These are phyloP conservation scores for Choanephora cucurbitarum DNA, from an alignment of 371 early-diverging fungal genomes.

Conservation along the genomic window DNA sequence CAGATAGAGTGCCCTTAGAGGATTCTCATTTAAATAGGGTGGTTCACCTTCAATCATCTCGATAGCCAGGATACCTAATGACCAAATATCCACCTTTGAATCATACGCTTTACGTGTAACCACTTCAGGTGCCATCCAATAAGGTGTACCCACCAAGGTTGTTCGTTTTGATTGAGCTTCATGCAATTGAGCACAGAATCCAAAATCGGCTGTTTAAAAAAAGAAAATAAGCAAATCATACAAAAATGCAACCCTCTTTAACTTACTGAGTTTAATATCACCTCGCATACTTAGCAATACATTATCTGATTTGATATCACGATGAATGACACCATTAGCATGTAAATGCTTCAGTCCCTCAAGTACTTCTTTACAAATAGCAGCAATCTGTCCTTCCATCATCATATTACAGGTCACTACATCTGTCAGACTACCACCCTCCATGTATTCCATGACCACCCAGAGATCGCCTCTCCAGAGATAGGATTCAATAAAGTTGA, in stretches of 20 bases:
- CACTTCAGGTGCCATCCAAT: conserved; percentile 98
- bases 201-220: conserved; percentile 82
- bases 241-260: too few relatives aligned
- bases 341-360: conserved; percentile 93
- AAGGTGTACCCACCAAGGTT: conserved; percentile 93
- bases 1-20: conserved; percentile 81
- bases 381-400: conserved; percentile 95
- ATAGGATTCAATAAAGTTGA: conserved; percentile 95
- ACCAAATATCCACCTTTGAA: conserved; percentile 97
- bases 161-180: conserved; percentile 80
- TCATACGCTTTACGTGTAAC: conserved; percentile 93
- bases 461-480: conserved; percentile 87
- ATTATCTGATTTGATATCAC: conserved; percentile 99
- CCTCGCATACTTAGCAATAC: conserved; percentile 85
- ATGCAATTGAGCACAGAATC: conserved; percentile 92
- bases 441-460: conserved; percentile 98
- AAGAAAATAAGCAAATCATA: conserved; percentile 1
- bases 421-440: conserved; percentile 93
- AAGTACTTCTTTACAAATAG: conserved; percentile 88
- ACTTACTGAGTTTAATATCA: conserved; percentile 88
- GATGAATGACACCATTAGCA: conserved; percentile 92
- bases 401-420: conserved; percentile 91
- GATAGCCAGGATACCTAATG: conserved; percentile 95
- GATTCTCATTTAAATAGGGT: conserved; percentile 96
- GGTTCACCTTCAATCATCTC: conserved; percentile 95